Percentiles rank a stretch among this genome's conserved stretches.
Evolutionary conservation across 352 stramenopile species (phyloP).

Genomic region (Phytophthora cryptogea): DNA sequence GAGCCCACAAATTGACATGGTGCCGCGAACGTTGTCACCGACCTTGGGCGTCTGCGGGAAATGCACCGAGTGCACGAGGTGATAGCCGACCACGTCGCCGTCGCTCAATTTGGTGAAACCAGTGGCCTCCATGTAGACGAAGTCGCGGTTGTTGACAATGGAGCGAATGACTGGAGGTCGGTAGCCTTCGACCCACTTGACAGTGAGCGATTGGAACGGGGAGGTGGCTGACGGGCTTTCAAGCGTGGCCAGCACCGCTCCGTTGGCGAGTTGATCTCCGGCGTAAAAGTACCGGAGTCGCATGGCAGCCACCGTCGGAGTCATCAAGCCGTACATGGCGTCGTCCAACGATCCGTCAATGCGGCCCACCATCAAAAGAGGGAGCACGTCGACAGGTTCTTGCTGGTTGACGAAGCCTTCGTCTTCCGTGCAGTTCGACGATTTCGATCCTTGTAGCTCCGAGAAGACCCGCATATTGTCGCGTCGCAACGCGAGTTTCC

Average conservation of each 20-base stretch:
- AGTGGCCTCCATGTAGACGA: constrained; percentile 44
- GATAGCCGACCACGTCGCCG: constrained; percentile 62
- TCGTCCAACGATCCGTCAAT: constrained; percentile 39
- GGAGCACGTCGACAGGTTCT: constrained; percentile 19
- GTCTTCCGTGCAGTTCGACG: constrained; percentile 5
- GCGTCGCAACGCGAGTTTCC: constrained; percentile 35
- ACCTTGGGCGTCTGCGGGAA: constrained; percentile 51
- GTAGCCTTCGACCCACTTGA: constrained; percentile 55
- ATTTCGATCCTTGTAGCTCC: constrained; percentile 11
- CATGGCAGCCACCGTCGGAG: constrained; percentile 43
- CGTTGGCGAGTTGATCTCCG: constrained; percentile 38
- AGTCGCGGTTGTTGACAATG: constrained; percentile 40
- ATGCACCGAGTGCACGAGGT: constrained; percentile 64
- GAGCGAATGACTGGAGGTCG: constrained; percentile 30
- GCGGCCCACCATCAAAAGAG: constrained; percentile 30
- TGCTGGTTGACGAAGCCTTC: constrained; percentile 13
- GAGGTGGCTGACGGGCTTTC: constrained; percentile 36
- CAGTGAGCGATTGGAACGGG: constrained; percentile 50
- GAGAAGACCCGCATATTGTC: constrained; percentile 38
- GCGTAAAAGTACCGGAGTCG: constrained; percentile 47
- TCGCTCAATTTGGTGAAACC: constrained; percentile 41
- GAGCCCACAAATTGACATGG: constrained; percentile 55
- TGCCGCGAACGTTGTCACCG: constrained; percentile 46
- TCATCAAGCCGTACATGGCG: constrained; percentile 50
- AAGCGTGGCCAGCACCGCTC: constrained; percentile 41